A percentile compares a stretch with the other conserved stretches of the same genome.
phyloP scores from a whole-genome alignment of 495 filamentous ascomycete genomes.

The Penicillium tannophilum region DNA sequence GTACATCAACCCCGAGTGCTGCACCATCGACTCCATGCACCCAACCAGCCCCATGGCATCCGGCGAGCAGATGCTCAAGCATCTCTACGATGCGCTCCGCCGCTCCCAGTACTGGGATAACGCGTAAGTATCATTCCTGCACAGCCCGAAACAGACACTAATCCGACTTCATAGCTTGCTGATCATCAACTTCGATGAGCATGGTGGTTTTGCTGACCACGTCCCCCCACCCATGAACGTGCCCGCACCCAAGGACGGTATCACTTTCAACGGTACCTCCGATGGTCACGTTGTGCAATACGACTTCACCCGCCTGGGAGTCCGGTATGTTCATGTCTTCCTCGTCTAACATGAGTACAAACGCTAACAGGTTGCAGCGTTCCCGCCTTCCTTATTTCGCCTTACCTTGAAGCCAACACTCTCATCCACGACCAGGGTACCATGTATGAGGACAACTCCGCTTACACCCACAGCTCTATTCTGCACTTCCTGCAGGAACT shows the following conservation, averaged over 20 bases:
- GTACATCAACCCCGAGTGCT: slow-evolving; percentile 54
- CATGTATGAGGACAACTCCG: slow-evolving; percentile 39
- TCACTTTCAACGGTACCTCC: slow-evolving; percentile 40
- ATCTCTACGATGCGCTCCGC: slow-evolving; percentile 49
- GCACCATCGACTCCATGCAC: slow-evolving; percentile 48
- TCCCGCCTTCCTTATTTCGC: slow-evolving; percentile 49
- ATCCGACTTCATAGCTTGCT: slow-evolving; percentile 33
- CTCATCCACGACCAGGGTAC: slow-evolving; percentile 45
- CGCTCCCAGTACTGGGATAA: slow-evolving; percentile 47
- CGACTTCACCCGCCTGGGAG: slow-evolving; percentile 48
- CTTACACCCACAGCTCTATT: slow-evolving; percentile 48
- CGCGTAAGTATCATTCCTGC: slow-evolving; percentile 25
- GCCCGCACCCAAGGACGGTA: slow-evolving; percentile 37
- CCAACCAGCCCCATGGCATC: slow-evolving; percentile 44
- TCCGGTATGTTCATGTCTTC: slow-evolving; percentile 29
- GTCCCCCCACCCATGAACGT: slow-evolving; percentile 45
- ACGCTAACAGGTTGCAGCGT: slow-evolving; percentile 24
- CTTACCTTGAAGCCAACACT: slow-evolving; percentile 40
- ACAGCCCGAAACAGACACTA: background rate
- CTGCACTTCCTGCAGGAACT: slow-evolving; percentile 45
- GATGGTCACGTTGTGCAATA: slow-evolving; percentile 42
- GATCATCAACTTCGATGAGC: slow-evolving; percentile 54
- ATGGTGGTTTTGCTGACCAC: slow-evolving; percentile 51
- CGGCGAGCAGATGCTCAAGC: slow-evolving; percentile 52
- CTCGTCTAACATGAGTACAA: background rate